Evolutionary conservation across 768 basidiomycete species (phyloP).

Genomic region (Glaciozyma martinii): DNA sequence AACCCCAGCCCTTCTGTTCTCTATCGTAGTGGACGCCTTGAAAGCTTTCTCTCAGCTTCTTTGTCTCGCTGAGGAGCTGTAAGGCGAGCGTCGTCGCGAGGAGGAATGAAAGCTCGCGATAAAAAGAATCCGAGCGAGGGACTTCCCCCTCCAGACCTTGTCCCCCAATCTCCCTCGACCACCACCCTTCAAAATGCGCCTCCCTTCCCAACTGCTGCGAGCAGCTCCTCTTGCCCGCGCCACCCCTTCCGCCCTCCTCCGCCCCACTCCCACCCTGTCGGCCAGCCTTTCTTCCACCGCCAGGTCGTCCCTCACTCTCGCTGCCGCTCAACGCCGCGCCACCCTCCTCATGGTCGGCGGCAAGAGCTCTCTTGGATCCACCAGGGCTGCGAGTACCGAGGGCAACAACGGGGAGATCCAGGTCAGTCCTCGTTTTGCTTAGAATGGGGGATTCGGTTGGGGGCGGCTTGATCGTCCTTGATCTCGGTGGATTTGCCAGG

Average conservation of each 20-base stretch:
- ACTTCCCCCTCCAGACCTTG: no score
- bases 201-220: background rate
- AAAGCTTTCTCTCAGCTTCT: no score
- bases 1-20: no score
- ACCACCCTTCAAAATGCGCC: background rate
- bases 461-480: background rate
- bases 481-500: background rate
- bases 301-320: constrained; percentile 7
- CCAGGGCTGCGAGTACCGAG: constrained; percentile 19
- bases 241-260: background rate
- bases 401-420: constrained; percentile 19
- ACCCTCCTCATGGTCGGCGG: constrained; percentile 10
- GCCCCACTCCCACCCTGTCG: constrained; percentile 14
- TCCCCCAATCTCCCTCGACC: background rate
- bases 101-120: no score
- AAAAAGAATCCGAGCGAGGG: no score
- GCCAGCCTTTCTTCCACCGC: background rate
- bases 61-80: no score
- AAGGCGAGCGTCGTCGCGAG: no score
- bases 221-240: background rate
- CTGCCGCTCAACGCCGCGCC: constrained; percentile 6
- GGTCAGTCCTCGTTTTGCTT: constrained; percentile 1
- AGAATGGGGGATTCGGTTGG: background rate
- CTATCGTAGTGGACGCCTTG: no score
- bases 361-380: constrained; percentile 2